A percentile compares a stretch with the other conserved stretches of the same genome.
Conservation (phyloP, 1,284 basidiomycete species). For the Paramarasmius palmivorus region DNA sequence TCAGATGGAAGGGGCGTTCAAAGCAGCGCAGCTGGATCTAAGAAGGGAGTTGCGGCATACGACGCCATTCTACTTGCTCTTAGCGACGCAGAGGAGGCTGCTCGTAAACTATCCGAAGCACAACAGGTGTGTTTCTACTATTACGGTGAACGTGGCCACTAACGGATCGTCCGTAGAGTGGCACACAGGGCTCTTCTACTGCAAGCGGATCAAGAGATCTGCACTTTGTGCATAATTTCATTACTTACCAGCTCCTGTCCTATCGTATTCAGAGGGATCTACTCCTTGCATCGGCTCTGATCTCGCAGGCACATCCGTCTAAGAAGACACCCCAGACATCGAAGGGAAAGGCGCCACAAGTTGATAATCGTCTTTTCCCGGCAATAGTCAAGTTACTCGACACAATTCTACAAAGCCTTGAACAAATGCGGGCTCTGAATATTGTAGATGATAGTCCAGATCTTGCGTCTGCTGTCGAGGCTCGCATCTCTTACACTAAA, state of each 20-base stretch:
- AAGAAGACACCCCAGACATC: conserved; percentile 28
- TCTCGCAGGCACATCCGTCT: conserved; percentile 38
- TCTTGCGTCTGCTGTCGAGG: conserved; percentile 75
- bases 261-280: conserved; percentile 87
- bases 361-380: conserved; percentile 73
- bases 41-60: conserved; percentile 77
- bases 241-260: conserved; percentile 84
- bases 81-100: conserved; percentile 85
- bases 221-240: conserved; percentile 82
- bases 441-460: conserved; percentile 89
- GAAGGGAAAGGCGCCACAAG: conserved; percentile 48
- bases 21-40: conserved; percentile 49
- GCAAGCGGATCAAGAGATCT: conserved; percentile 64
- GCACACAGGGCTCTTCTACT: conserved; percentile 37
- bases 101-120: conserved; percentile 75
- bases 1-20: conserved; percentile 38
- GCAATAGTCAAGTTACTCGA: conserved; percentile 88
- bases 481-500: conserved; percentile 71
- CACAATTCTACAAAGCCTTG: conserved; percentile 79
- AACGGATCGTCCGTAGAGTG: conserved; percentile 33
- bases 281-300: conserved; percentile 72
- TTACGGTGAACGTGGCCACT: not conserved
- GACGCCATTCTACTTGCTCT: conserved; percentile 81
- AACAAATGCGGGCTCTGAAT: conserved; percentile 79
- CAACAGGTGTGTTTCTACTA: conserved; percentile 60